Evolutionary conservation across 192 early-diverging fungal genomes (phyloP).

Genomic region (Coemansia sp.): DNA sequence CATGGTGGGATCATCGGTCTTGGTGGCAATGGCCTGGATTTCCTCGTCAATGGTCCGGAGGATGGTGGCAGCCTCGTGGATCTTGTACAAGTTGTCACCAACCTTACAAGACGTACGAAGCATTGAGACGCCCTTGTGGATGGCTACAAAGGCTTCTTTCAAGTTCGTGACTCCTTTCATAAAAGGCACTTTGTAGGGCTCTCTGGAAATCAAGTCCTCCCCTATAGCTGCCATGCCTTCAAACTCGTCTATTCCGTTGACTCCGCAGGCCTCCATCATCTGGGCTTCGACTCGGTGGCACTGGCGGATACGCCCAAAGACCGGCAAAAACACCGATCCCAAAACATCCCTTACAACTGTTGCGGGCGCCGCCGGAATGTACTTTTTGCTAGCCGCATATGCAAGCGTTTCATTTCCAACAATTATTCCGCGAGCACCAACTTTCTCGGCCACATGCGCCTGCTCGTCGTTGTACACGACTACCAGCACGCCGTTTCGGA

Average conservation of each 20-base stretch:
- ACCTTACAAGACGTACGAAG: background rate
- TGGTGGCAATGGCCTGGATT: background rate
- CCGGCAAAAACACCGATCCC: background rate
- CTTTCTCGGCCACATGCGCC: conserved; percentile 2
- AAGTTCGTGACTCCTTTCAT: background rate
- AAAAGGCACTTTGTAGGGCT: background rate
- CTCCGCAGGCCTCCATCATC: background rate
- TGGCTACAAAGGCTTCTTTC: background rate
- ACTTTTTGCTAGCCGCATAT: no score
- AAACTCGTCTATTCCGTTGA: background rate
- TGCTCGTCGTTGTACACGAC: conserved; percentile 1
- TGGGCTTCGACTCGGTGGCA: background rate
- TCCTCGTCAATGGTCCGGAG: background rate
- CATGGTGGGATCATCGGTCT: background rate
- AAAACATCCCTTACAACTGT: background rate
- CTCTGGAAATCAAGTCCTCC: background rate
- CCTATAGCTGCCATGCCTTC: background rate
- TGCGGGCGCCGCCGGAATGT: background rate
- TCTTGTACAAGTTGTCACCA: background rate
- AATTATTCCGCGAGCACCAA: conserved; percentile 2
- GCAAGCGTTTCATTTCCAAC: background rate
- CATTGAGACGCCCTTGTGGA: background rate
- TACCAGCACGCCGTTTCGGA: conserved; percentile 2
- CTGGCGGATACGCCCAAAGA: background rate
- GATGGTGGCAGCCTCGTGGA: background rate